phyloP scores from a whole-genome alignment of 2,329 filamentous ascomycete species.

The Kalmusia sp. region DNA sequence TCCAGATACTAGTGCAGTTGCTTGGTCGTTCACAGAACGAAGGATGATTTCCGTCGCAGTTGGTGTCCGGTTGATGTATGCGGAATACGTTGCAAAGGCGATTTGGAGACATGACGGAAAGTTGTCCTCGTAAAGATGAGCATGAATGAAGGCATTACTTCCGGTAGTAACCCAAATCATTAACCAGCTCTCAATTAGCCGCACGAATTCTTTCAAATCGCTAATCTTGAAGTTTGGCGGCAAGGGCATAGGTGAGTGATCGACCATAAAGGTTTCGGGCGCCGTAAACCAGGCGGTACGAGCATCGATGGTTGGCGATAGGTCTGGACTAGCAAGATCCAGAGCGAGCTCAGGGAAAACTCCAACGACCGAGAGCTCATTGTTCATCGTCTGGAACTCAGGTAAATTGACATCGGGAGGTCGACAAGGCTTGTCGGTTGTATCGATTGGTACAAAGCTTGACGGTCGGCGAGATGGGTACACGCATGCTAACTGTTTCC shows the following conservation, averaged over 20 bases:
- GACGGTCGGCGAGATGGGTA: constrained; percentile 11
- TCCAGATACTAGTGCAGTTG: constrained; percentile 6
- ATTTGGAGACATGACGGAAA: constrained; percentile 35
- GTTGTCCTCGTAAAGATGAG: constrained; percentile 30
- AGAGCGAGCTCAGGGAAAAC: not conserved
- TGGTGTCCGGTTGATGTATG: constrained; percentile 18
- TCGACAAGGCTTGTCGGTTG: not conserved
- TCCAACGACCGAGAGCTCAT: not conserved
- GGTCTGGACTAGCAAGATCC: not conserved
- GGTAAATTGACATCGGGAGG: not conserved
- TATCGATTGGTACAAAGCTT: constrained; percentile 10
- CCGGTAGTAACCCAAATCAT: constrained; percentile 34
- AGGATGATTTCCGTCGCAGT: constrained; percentile 18
- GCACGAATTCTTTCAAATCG: constrained; percentile 11
- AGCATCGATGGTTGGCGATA: not conserved
- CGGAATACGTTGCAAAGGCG: constrained; percentile 31
- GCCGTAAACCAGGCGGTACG: constrained; percentile 10
- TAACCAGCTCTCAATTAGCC: constrained; percentile 30
- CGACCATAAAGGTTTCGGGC: constrained; percentile 10
- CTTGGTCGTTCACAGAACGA: constrained; percentile 16
- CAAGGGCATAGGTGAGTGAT: constrained; percentile 9
- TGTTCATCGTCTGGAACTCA: not conserved
- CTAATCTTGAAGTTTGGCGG: constrained; percentile 10
- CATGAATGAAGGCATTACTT: constrained; percentile 42
- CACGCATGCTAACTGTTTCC: constrained; percentile 10